phyloP scores from a whole-genome alignment of 768 basidiomycete genomes.

The Harrya chromipes region DNA sequence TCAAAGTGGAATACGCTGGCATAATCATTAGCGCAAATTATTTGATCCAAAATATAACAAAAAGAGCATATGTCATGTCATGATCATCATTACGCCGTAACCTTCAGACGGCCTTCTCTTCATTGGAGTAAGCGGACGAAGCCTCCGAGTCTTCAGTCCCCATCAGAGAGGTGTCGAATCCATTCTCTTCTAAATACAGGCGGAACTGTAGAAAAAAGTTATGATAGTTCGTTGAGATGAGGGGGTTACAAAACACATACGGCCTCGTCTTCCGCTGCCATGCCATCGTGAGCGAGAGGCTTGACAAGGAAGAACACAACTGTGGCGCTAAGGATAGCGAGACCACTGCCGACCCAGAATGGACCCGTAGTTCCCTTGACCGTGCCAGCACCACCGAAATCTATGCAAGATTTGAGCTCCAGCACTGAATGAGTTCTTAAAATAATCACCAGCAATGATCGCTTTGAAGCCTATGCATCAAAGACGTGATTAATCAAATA shows the following conservation, averaged over 20 bases:
- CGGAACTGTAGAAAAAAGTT: slow-evolving; percentile 56
- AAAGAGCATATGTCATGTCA: slow-evolving; percentile 3
- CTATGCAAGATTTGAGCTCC: slow-evolving; percentile 23
- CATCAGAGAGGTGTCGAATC: slow-evolving; percentile 77
- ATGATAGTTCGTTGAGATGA: not conserved
- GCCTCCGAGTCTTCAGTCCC: slow-evolving; percentile 42
- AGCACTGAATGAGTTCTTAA: not conserved
- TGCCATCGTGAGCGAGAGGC: slow-evolving; percentile 74
- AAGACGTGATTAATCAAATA: slow-evolving; percentile 4
- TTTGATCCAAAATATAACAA: not conserved
- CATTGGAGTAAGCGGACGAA: slow-evolving; percentile 14
- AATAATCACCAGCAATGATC: slow-evolving; percentile 55
- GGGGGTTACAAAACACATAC: slow-evolving; percentile 36
- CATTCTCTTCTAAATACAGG: slow-evolving; percentile 71
- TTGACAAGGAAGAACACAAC: slow-evolving; percentile 70
- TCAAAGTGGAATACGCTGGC: not conserved
- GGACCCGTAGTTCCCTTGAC: slow-evolving; percentile 74
- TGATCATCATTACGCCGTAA: slow-evolving; percentile 10
- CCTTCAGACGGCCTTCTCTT: slow-evolving; percentile 18
- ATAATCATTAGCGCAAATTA: not conserved
- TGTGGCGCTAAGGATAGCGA: slow-evolving; percentile 76
- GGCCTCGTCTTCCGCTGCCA: slow-evolving; percentile 68
- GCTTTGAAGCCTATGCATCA: slow-evolving; percentile 53
- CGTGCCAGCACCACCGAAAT: slow-evolving; percentile 55
- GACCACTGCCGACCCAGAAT: slow-evolving; percentile 84